phyloP scores from a whole-genome alignment of 1,139 yeast genomes.

The Sugiyamaella paludigena region DNA sequence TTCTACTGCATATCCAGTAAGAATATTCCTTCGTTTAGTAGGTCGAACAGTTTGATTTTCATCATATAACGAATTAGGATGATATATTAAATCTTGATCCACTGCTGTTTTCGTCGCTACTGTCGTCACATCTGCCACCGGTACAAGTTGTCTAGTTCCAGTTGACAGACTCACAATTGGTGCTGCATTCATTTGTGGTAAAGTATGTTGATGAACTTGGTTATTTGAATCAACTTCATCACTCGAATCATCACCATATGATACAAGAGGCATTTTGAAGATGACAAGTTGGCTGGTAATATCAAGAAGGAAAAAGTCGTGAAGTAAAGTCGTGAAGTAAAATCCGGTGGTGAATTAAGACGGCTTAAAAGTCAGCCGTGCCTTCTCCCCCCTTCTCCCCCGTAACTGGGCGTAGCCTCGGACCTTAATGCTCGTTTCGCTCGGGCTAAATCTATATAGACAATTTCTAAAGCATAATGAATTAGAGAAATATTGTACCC shows the following conservation, averaged over 20 bases:
- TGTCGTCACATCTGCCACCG: not conserved
- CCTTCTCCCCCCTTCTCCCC: too few relatives aligned
- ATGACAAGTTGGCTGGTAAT: not conserved
- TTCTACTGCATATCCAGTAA: conserved; percentile 42
- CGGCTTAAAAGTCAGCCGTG: conserved; percentile 7
- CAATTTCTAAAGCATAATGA: too few relatives aligned
- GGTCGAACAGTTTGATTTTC: conserved; percentile 18
- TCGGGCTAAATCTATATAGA: too few relatives aligned
- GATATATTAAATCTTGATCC: not conserved
- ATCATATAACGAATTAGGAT: conserved; percentile 14
- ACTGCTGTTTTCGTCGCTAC: not conserved
- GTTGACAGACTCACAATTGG: not conserved
- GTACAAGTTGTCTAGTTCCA: not conserved
- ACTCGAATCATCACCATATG: conserved; percentile 13
- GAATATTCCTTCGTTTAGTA: conserved; percentile 24
- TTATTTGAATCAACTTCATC: conserved; percentile 7
- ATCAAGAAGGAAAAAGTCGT: not conserved
- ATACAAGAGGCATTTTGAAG: conserved; percentile 14
- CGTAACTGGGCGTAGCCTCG: too few relatives aligned
- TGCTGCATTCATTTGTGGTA: conserved; percentile 3
- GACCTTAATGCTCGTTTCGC: too few relatives aligned
- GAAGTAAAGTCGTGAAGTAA: not conserved
- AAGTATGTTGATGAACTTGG: not conserved
- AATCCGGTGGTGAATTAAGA: not conserved
- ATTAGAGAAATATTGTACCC: not conserved